Conservation (phyloP, 305 asterid species). For the Fraxinus xanthoxyloides region DNA sequence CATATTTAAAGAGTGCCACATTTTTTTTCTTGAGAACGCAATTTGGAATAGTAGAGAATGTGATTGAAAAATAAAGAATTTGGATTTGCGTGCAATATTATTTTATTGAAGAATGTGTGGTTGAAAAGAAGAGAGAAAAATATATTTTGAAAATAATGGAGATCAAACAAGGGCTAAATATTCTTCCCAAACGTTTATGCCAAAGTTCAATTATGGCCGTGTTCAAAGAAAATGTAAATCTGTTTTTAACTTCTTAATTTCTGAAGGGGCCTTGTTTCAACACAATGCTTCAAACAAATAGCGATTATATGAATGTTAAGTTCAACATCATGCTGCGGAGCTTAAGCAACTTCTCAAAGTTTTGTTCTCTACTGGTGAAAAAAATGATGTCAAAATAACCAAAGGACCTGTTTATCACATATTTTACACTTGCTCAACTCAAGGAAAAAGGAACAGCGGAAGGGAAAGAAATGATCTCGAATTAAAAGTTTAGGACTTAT, state of each 20-base stretch:
- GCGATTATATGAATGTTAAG: conserved; percentile 1
- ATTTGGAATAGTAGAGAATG: neutral
- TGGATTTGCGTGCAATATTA: neutral
- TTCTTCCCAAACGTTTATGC: neutral
- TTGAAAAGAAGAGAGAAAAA: neutral
- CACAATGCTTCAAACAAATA: conserved; percentile 11
- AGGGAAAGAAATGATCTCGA: conserved; percentile 12
- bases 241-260: neutral
- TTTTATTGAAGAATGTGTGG: neutral
- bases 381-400: conserved; percentile 3
- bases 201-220: neutral
- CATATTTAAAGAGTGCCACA: neutral
- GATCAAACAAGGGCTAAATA: neutral
- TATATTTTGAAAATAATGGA: neutral
- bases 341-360: neutral
- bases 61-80: neutral
- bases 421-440: neutral
- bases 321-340: neutral
- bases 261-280: neutral
- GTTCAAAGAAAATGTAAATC: neutral
- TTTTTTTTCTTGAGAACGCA: neutral
- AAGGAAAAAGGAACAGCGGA: neutral
- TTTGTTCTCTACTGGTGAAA: neutral
- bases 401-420: neutral
- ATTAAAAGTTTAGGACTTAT: conserved; percentile 13